Evolutionary conservation across 257 asterid genomes (phyloP), one percentile per base, ranked within the genome.

Genomic region (Solanum chiquidenum): DNA sequence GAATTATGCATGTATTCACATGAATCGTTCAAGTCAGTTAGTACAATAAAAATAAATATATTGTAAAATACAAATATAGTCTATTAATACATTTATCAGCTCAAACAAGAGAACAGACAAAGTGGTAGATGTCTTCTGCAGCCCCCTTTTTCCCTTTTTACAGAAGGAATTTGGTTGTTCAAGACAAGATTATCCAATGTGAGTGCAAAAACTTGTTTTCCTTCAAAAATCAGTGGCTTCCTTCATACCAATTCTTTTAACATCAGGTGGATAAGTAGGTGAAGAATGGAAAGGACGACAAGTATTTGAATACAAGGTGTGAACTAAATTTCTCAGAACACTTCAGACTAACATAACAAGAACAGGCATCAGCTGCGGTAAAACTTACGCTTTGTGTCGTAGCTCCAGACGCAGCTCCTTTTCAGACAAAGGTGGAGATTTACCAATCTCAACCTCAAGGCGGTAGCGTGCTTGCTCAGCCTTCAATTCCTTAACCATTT

Each of bases 361-460:
- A 80, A 80, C 40, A 46, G 44, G 40, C 87, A 66, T 62, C 33
- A 27, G 79, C 77, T 11, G 69, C 40, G 73, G 79, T 72, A 73
- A 88, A 87, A 88, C 98, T 92, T 92, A 97, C 99, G 97, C 98
- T 94, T 90, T 97, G 60, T 93, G 94, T 55, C 95, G 94, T 76
- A 97, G 90, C 92, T 93, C 97, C 94, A 88, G 25, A 92, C 92
- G 96, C 85, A 96, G 94, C 90, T 94, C 98, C 87, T 97, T 94
- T 38, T 96, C 98, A 23, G 99, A 94, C 88, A 97, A 96, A 82
- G 98, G 98, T 82, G 99, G 99, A 88, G 98, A 94, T 96, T 97
- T 95, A 69, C 99, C 99, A 84, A 97, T 96, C 93, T 96, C 99
- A 66, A 94, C 99, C 93, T 97, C 98, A 86, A 97, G 91, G 82